Percentiles rank a stretch among this genome's conserved stretches.
Conservation (phyloP, 441 rosid genomes). For the Mallotus japonicus region DNA sequence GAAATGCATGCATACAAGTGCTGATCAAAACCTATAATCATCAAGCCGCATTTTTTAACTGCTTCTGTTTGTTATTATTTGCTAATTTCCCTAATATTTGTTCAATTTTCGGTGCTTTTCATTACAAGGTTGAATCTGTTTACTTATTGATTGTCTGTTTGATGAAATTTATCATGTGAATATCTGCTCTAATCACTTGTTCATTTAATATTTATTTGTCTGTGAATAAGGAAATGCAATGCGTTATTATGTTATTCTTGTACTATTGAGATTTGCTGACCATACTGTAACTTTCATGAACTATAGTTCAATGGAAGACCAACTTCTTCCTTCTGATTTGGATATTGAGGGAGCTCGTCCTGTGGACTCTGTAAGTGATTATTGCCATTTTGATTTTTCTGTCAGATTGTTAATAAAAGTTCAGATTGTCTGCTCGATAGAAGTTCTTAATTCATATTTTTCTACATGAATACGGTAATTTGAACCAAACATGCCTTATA, state of each 20-base stretch:
- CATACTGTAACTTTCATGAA: constrained; percentile 18
- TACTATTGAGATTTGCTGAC: constrained; percentile 15
- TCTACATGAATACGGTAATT: neutral
- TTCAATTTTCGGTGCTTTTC: too few relatives aligned
- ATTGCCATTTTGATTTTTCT: constrained; percentile 7
- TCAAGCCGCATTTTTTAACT: too few relatives aligned
- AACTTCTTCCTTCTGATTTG: constrained; percentile 42
- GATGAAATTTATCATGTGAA: too few relatives aligned
- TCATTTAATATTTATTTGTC: too few relatives aligned
- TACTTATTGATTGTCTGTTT: too few relatives aligned
- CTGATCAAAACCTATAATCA: too few relatives aligned
- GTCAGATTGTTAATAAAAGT: neutral
- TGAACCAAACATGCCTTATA: neutral
- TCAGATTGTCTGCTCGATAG: neutral
- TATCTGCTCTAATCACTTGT: too few relatives aligned
- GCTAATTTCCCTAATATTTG: too few relatives aligned
- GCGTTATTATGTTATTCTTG: too few relatives aligned
- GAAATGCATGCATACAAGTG: too few relatives aligned
- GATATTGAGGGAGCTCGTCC: constrained; percentile 49
- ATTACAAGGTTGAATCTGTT: too few relatives aligned
- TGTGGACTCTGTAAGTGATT: constrained; percentile 44
- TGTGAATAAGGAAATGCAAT: neutral
- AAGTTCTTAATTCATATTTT: neutral
- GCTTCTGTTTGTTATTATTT: too few relatives aligned
- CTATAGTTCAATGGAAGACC: constrained; percentile 66